Evolutionary conservation across 352 stramenopile species (phyloP).

Genomic region (Pythium aristosporum): DNA sequence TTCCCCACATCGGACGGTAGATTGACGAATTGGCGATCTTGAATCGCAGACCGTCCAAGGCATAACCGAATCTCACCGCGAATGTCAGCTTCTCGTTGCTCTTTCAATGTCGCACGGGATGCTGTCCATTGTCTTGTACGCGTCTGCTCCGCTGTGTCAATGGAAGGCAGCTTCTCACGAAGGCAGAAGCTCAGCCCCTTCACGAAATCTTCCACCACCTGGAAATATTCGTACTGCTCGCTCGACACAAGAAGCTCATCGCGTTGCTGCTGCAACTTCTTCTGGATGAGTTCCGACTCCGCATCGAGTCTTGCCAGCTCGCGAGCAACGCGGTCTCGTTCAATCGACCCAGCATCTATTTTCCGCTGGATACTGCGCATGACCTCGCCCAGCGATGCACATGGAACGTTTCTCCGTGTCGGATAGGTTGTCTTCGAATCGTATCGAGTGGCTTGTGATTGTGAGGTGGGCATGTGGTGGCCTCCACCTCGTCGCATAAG

Average conservation of each 20-base stretch:
- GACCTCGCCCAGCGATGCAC: conserved; percentile 47
- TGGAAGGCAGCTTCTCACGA: conserved; percentile 56
- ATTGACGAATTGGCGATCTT: conserved; percentile 21
- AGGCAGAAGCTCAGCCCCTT: conserved; percentile 74
- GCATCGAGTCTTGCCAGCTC: conserved; percentile 55
- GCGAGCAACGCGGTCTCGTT: conserved; percentile 46
- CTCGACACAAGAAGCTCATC: conserved; percentile 54
- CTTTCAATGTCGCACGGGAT: conserved; percentile 5
- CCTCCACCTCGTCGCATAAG: conserved; percentile 67
- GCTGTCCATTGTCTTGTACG: conserved; percentile 24
- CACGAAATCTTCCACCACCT: conserved; percentile 72
- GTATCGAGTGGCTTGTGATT: conserved; percentile 4
- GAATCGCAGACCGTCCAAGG: background rate
- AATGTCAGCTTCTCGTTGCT: conserved; percentile 16
- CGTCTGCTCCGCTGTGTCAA: conserved; percentile 45
- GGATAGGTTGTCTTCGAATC: conserved; percentile 39
- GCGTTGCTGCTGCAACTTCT: conserved; percentile 39
- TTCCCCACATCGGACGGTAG: background rate
- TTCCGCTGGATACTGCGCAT: conserved; percentile 51
- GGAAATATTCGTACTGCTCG: conserved; percentile 79
- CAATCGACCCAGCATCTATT: conserved; percentile 41
- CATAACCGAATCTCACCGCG: conserved; percentile 19
- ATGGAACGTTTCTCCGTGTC: conserved; percentile 45
- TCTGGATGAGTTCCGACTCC: conserved; percentile 44
- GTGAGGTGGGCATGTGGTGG: conserved; percentile 22